Evolutionary conservation across 257 asterid genomes (phyloP).

Genomic region (Solanum ossicruentum): DNA sequence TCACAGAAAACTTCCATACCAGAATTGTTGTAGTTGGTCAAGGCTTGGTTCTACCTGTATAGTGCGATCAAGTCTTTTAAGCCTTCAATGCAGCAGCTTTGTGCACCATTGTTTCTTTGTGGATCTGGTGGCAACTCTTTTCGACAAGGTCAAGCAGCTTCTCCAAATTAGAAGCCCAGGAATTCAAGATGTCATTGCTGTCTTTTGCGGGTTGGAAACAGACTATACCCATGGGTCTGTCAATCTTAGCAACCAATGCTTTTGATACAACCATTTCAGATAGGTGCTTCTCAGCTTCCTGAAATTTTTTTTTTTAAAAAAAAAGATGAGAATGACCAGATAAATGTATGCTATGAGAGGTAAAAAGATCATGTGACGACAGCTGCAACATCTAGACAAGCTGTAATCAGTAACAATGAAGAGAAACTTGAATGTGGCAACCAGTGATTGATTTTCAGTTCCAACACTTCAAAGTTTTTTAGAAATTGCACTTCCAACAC

Average conservation of each 20-base stretch:
- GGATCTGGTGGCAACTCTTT: slow-evolving; percentile 99
- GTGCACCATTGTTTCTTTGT: slow-evolving; percentile 97
- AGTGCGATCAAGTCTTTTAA: slow-evolving; percentile 9
- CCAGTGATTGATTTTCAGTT: background rate
- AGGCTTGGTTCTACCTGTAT: background rate
- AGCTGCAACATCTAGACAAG: background rate
- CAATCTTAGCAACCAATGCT: slow-evolving; percentile 77
- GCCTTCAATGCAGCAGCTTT: slow-evolving; percentile 62
- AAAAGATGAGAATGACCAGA: background rate
- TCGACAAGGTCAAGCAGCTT: slow-evolving; percentile 98
- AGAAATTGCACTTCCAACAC: too few relatives aligned
- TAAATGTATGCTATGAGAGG: background rate
- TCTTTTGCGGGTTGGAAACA: slow-evolving; percentile 70
- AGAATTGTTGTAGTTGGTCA: background rate
- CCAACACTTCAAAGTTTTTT: background rate
- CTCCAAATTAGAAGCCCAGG: slow-evolving; percentile 91
- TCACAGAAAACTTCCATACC: background rate
- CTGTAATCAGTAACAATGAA: background rate
- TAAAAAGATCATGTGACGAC: background rate
- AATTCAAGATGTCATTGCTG: slow-evolving; percentile 80
- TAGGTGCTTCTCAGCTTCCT: slow-evolving; percentile 91
- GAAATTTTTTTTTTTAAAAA: background rate
- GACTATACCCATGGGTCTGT: slow-evolving; percentile 74
- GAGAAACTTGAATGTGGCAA: background rate
- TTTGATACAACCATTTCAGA: slow-evolving; percentile 96